A percentile compares a stretch with the other conserved stretches of the same genome.
These are phyloP conservation scores for Rubia peregrina DNA, from an alignment of 305 asterid species.

Conservation along the genomic window DNA sequence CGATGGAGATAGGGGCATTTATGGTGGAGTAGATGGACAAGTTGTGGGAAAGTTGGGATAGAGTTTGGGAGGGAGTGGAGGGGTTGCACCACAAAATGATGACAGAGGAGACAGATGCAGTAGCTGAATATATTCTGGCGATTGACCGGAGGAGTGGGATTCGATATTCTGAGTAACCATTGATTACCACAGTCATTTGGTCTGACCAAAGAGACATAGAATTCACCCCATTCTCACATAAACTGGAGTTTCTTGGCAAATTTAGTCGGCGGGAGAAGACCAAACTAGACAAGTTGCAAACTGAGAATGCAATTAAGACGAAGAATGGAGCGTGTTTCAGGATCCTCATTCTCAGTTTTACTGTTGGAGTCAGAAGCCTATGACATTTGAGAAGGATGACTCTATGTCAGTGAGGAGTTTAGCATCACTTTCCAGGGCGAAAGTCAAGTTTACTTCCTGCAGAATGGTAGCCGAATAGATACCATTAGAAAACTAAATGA, in stretches of 20 bases:
- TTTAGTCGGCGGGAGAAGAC: slow-evolving; percentile 41
- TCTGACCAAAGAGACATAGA: slow-evolving; percentile 46
- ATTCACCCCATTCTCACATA: slow-evolving; percentile 30
- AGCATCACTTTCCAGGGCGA: neutral
- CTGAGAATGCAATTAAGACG: slow-evolving; percentile 17
- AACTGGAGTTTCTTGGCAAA: slow-evolving; percentile 18
- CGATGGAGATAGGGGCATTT: slow-evolving; percentile 31
- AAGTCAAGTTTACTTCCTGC: neutral
- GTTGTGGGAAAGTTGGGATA: slow-evolving; percentile 43
- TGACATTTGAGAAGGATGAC: neutral
- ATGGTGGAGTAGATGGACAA: slow-evolving; percentile 32
- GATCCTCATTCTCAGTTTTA: neutral
- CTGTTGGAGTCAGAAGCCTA: neutral
- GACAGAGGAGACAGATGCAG: slow-evolving; percentile 48
- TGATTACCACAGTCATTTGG: slow-evolving; percentile 73
- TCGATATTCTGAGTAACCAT: slow-evolving; percentile 75
- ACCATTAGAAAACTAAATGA: neutral
- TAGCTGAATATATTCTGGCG: slow-evolving; percentile 57
- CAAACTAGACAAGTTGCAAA: slow-evolving; percentile 27
- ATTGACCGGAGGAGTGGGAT: slow-evolving; percentile 63
- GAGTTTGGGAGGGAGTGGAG: slow-evolving; percentile 43
- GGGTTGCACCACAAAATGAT: slow-evolving; percentile 79
- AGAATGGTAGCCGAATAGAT: neutral
- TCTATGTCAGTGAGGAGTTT: neutral
- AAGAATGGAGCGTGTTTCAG: neutral